Base-by-base conservation (phyloP, 2,329 filamentous ascomycete genomes). In the Alternaria burnsii region DNA sequence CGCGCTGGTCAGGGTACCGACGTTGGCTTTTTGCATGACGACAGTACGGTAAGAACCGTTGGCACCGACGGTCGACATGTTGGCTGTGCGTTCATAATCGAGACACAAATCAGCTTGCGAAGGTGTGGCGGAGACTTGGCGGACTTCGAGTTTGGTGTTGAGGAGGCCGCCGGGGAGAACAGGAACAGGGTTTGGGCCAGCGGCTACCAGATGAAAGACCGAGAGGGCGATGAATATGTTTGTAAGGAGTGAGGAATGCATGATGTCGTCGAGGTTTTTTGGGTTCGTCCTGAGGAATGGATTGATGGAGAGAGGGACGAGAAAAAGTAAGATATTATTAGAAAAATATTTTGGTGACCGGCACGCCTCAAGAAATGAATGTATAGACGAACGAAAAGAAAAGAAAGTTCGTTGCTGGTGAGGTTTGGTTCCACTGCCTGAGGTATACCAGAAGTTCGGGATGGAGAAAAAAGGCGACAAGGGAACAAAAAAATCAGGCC, bases 21-120 rank as follows among this genome's bases (percentile, higher is more conserved):
- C 66, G 28, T 75, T 78, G 14, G 81, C 79, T 34, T 79, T 80
- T 55, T 79, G 77, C 48, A 84, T 69, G 69, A 82, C 82, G 11
- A 81, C 80, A n/a, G 78, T 77, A 54, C 83, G 82, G 59, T 81
- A 81, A 52, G 80, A 81, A 59, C 78, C 68, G 73, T 84, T 85
- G 55, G 74, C 62, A 59, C 80, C 80, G 62, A 84, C 79, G 61
- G 78, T 80, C 22, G 82, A 82, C 60, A 83, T 77, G 71, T 84
- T 84, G 62, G 82, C 82, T 22, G 80, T 80, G 50, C 68, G 71
- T 58, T 79, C 71, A 70, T 84, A 84, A 69, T 82, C 78, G 52
- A 74, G 61, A 71, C 82, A 84, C 50, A 73, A 60, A 16, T 73
- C 65, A 44, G 63, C 66, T 53, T 66, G 66, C 12, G 71, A 64